Conservation (phyloP, 345 rosid species). For the Dimocarpus longan region DNA sequence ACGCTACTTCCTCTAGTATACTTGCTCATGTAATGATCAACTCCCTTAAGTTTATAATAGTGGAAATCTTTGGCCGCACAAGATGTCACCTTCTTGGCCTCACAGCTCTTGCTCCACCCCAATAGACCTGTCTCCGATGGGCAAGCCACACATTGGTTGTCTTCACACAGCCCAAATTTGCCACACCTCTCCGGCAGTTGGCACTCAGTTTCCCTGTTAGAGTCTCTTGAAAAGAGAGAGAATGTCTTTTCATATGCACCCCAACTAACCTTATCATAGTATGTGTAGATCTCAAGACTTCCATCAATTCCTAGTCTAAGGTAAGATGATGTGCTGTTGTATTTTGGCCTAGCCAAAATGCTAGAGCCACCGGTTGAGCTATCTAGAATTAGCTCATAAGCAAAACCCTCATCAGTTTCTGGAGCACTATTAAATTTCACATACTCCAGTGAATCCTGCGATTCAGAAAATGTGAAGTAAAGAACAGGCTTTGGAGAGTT, state of each 20-base stretch:
- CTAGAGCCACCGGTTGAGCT: constrained; percentile 10
- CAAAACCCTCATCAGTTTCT: constrained; percentile 30
- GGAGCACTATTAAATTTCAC: constrained; percentile 17
- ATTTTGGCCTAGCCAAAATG: constrained; percentile 36
- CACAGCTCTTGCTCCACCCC: constrained; percentile 54
- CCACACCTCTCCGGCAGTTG: constrained; percentile 42
- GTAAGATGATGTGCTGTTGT: constrained; percentile 43
- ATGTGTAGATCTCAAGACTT: constrained; percentile 48
- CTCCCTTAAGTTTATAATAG: constrained; percentile 52
- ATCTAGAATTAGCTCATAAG: constrained; percentile 28
- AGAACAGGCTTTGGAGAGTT: constrained; percentile 39
- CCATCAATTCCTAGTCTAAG: constrained; percentile 56
- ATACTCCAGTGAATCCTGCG: constrained; percentile 15
- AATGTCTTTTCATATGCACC: constrained; percentile 48
- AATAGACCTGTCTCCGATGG: constrained; percentile 29
- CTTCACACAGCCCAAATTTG: constrained; percentile 34
- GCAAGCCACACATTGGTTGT: constrained; percentile 34
- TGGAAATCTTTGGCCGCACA: constrained; percentile 26
- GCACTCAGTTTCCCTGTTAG: constrained; percentile 32
- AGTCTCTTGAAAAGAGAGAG: constrained; percentile 33
- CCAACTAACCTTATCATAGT: constrained; percentile 30
- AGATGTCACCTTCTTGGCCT: constrained; percentile 19
- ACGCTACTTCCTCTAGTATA: constrained; percentile 44
- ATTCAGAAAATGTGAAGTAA: constrained; percentile 19
- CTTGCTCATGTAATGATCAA: constrained; percentile 51